Conservation (phyloP, 352 stramenopile genomes). For the Pythium apleroticum region DNA sequence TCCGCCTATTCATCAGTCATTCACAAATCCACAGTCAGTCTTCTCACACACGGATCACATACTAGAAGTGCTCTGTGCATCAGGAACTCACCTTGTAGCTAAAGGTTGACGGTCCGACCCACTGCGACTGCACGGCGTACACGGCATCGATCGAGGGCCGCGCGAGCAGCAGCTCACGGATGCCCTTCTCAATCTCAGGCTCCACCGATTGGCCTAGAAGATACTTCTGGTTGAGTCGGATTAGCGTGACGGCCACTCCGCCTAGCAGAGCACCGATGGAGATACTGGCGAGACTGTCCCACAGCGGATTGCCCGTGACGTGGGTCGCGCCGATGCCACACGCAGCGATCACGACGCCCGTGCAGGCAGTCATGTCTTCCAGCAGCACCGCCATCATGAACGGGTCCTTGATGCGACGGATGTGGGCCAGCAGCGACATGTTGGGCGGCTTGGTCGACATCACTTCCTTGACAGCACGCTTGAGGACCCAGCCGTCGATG, state of each 20-base stretch:
- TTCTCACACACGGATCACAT: neutral
- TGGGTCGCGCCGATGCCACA: constrained; percentile 93
- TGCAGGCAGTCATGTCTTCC: constrained; percentile 96
- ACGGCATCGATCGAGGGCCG: constrained; percentile 94
- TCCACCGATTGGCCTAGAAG: constrained; percentile 96
- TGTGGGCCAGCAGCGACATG: constrained; percentile 68
- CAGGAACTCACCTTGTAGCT: constrained; percentile 91
- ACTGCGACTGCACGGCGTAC: constrained; percentile 96
- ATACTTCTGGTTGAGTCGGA: constrained; percentile 95
- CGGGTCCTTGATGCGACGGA: constrained; percentile 90
- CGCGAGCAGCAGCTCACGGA: constrained; percentile 72
- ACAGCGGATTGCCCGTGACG: constrained; percentile 92
- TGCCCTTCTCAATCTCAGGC: constrained; percentile 86
- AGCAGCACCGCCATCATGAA: constrained; percentile 97
- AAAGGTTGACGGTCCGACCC: constrained; percentile 97
- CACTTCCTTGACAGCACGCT: constrained; percentile 89
- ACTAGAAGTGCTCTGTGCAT: too few relatives aligned
- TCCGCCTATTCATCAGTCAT: constrained; percentile 73
- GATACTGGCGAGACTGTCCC: constrained; percentile 95
- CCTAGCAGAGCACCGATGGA: constrained; percentile 93
- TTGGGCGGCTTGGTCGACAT: constrained; percentile 65
- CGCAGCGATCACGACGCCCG: constrained; percentile 95
- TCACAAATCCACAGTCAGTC: neutral
- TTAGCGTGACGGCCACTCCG: constrained; percentile 92
- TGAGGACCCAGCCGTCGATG: constrained; percentile 96